Conservation (phyloP, 2,329 filamentous ascomycete species). For the Aciculosporium take region DNA sequence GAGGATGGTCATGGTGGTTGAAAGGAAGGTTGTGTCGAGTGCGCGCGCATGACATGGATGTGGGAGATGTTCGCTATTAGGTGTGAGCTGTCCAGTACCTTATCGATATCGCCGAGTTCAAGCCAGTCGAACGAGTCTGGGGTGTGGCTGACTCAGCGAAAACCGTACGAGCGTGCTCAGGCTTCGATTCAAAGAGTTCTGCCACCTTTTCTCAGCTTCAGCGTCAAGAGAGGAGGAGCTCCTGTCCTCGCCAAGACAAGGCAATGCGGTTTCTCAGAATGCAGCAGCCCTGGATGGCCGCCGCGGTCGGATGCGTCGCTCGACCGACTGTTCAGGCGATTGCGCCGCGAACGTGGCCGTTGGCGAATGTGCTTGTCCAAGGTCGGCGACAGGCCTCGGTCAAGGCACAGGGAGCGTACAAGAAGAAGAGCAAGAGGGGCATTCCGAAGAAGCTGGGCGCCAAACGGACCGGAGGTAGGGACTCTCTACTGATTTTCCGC, state of each 20-base stretch:
- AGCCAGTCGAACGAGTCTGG: too few relatives aligned
- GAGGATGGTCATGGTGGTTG: too few relatives aligned
- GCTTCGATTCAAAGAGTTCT: too few relatives aligned
- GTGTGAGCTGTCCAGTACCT: slow-evolving; percentile 1
- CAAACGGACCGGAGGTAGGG: slow-evolving; percentile 76
- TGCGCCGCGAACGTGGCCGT: slow-evolving; percentile 11
- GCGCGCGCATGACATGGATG: background rate
- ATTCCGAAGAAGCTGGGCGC: slow-evolving; percentile 77
- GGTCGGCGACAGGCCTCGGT: slow-evolving; percentile 42
- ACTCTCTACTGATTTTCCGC: background rate
- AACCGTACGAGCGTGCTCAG: too few relatives aligned
- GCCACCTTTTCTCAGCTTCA: too few relatives aligned
- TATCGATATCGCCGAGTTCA: too few relatives aligned
- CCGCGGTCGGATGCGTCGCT: slow-evolving; percentile 11
- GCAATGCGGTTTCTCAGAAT: slow-evolving; percentile 35
- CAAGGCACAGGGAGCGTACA: slow-evolving; percentile 56
- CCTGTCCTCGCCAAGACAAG: slow-evolving; percentile 10
- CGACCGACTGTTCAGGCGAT: background rate
- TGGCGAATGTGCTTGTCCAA: slow-evolving; percentile 28
- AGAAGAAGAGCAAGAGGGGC: slow-evolving; percentile 44
- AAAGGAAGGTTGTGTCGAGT: background rate
- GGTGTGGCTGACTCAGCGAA: slow-evolving; percentile 1
- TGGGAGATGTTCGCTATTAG: too few relatives aligned
- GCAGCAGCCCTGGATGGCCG: slow-evolving; percentile 31
- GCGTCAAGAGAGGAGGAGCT: background rate